phyloP scores from a whole-genome alignment of 768 basidiomycete species.

The Chiua virens region DNA sequence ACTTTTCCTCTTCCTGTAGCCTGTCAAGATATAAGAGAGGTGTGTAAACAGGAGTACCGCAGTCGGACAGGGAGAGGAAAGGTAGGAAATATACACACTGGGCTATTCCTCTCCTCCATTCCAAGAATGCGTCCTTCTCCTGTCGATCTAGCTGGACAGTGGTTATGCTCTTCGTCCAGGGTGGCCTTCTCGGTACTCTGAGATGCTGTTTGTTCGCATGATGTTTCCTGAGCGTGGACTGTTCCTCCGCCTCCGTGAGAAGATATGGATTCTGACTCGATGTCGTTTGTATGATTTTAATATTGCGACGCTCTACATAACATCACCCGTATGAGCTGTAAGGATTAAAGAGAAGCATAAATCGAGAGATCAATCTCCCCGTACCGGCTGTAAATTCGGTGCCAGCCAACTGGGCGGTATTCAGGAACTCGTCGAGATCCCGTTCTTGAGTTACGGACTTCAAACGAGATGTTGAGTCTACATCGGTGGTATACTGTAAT shows the following conservation, averaged over 20 bases:
- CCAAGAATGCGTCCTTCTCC: constrained; percentile 88
- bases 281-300: constrained; percentile 68
- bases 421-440: constrained; percentile 94
- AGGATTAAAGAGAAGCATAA: not conserved
- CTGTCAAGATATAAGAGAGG: constrained; percentile 37
- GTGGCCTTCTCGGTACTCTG: constrained; percentile 85
- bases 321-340: constrained; percentile 3
- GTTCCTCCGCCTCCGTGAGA: constrained; percentile 79
- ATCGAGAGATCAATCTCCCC: constrained; percentile 16
- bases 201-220: constrained; percentile 69
- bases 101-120: constrained; percentile 91
- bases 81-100: constrained; percentile 54
- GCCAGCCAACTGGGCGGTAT: constrained; percentile 90
- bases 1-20: constrained; percentile 80
- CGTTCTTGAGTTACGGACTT: constrained; percentile 94
- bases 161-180: constrained; percentile 84
- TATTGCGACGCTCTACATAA: constrained; percentile 67
- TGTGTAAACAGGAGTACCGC: not conserved
- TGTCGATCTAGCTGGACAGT: constrained; percentile 78
- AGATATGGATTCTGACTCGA: constrained; percentile 81
- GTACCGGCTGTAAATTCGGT: constrained; percentile 94
- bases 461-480: constrained; percentile 65
- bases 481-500: constrained; percentile 67
- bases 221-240: constrained; percentile 70
- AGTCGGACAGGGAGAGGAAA: not conserved